These are phyloP conservation scores for Parietichytrium sp. DNA, from an alignment of 108 stramenopile species.

Conservation along the genomic window DNA sequence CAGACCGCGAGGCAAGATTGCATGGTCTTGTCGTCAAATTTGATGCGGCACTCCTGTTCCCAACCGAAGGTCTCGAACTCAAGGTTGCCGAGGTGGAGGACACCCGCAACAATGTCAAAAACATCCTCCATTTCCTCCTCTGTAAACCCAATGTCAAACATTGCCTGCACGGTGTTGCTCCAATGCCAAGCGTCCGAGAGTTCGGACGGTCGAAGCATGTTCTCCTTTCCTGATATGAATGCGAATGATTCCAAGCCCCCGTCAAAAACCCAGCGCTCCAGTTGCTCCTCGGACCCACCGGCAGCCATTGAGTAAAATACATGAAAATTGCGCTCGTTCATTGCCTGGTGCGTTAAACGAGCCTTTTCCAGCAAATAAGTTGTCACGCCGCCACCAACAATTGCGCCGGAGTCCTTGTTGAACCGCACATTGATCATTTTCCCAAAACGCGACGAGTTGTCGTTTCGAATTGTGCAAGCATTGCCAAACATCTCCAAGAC, in stretches of 20 bases:
- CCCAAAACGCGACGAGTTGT: constrained; percentile 48
- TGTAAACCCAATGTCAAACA: constrained; percentile 37
- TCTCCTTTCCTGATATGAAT: background rate
- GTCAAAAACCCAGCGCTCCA: constrained; percentile 57
- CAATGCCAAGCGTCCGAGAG: background rate
- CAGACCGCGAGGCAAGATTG: background rate
- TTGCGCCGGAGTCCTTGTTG: background rate
- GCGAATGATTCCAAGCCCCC: constrained; percentile 45
- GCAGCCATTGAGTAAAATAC: constrained; percentile 62
- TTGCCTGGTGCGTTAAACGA: constrained; percentile 56
- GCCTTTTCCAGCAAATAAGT: constrained; percentile 67
- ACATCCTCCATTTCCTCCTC: background rate
- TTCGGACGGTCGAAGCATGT: background rate
- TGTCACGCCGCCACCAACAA: constrained; percentile 46
- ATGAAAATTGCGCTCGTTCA: constrained; percentile 63
- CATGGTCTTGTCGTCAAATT: constrained; percentile 10
- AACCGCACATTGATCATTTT: constrained; percentile 46
- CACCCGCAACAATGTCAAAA: constrained; percentile 32
- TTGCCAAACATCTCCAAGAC: constrained; percentile 50
- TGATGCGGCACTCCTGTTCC: background rate
- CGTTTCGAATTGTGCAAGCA: constrained; percentile 38
- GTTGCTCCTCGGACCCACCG: constrained; percentile 43
- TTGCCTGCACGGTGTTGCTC: constrained; percentile 21
- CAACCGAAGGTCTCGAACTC: constrained; percentile 12
- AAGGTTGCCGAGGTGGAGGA: constrained; percentile 51